Base-by-base conservation (phyloP, 2,329 filamentous ascomycete species). In the Blastomyces parvus region DNA sequence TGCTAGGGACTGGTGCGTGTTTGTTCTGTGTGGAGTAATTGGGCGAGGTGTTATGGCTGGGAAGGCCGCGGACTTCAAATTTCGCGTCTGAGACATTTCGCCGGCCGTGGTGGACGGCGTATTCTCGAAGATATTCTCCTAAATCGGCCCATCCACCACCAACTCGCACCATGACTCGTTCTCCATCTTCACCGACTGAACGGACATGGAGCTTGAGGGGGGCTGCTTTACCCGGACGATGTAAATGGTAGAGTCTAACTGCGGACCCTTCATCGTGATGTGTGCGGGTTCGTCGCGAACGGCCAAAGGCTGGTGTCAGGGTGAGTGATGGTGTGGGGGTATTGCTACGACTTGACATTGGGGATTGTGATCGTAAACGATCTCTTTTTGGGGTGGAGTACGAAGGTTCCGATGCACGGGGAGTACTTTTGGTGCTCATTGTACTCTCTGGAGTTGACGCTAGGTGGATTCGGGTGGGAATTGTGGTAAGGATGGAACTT, bases 131-230 rank as follows among this genome's bases (percentile, higher is more conserved):
- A 72, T 97, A 99, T 74, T 97, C 94, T 46, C 89, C 93, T 25
- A 99, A 80, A 74, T 99, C 94, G 17, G 92, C 91, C 94, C 94
- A 99, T n/a, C 94, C 94, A 64, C 94, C 94, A 14, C 94, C 94
- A 14, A 99, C 93, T 44, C 94, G 89, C 8, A 99, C 94, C 94
- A 99, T 97, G 65, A 97, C 91, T 60, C 94, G 86, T 75, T 97
- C 91, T 19, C 90, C 90, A 63, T 86, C 83, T 74, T 96, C 91
- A 59, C 94, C 94, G 2, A 99, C 92, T 1, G 91, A 87, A 19
- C 94, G 88, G 61, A 99, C 92, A 71, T 95, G 96, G 5, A 99
- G 84, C 76, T 97, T 97, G 72, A 97, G 92, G 0, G 94, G 94
- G 14, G 90, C 85, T 67, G 94, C 88, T 63, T 90, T 90, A 44